These are phyloP conservation scores for Kalmusia sp. DNA, from an alignment of 2,329 filamentous ascomycete genomes.

Conservation along the genomic window DNA sequence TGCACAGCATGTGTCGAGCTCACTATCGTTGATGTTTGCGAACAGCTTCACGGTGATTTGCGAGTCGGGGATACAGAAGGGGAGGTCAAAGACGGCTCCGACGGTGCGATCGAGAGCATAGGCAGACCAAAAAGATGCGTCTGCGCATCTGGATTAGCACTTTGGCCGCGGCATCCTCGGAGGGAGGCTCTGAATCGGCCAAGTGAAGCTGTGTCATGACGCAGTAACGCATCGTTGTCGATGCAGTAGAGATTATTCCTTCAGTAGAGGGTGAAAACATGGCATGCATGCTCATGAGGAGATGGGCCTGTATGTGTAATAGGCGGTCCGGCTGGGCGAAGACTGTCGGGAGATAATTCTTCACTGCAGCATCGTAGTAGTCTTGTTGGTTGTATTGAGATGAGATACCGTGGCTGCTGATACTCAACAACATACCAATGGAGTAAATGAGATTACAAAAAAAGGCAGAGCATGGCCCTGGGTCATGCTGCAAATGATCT, in stretches of 20 bases:
- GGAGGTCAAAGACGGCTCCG: constrained; percentile 24
- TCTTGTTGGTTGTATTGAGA: neutral
- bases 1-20: constrained; percentile 15
- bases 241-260: constrained; percentile 24
- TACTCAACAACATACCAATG: neutral
- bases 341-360: constrained; percentile 11
- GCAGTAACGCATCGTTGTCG: constrained; percentile 25
- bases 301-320: constrained; percentile 26
- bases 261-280: constrained; percentile 28
- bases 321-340: constrained; percentile 20
- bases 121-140: constrained; percentile 28
- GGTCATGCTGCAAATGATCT: neutral
- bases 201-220: constrained; percentile 28
- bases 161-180: constrained; percentile 3
- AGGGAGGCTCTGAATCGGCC: constrained; percentile 18
- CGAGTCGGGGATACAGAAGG: constrained; percentile 22
- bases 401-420: neutral
- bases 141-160: constrained; percentile 21
- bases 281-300: constrained; percentile 24
- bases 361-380: neutral
- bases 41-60: constrained; percentile 23
- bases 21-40: constrained; percentile 24
- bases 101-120: constrained; percentile 27
- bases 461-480: neutral
- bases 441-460: neutral